Percentiles rank a stretch among this genome's conserved stretches.
Conservation (phyloP, 495 filamentous ascomycete species). For the Neurospora sp. region DNA sequence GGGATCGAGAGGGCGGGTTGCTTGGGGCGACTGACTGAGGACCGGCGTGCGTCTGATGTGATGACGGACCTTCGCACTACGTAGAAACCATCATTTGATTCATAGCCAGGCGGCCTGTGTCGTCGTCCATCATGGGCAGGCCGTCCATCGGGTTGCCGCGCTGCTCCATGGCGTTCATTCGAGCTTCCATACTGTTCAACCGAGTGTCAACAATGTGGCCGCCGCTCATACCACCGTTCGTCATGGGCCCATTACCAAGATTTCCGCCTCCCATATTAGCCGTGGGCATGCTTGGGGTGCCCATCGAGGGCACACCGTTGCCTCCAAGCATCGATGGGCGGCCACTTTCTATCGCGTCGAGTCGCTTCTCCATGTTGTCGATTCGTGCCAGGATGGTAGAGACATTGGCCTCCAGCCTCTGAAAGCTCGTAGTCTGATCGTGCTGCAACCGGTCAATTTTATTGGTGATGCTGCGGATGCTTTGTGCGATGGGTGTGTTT, state of each 20-base stretch:
- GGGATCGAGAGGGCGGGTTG: not conserved
- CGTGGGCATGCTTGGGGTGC: conserved; percentile 21
- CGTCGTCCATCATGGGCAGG: conserved; percentile 39
- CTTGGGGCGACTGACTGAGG: not conserved
- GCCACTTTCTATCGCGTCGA: conserved; percentile 28
- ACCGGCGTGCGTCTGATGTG: not conserved
- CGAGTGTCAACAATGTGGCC: conserved; percentile 25
- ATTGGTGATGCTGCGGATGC: conserved; percentile 33
- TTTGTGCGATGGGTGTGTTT: conserved; percentile 35
- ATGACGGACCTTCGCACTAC: not conserved
- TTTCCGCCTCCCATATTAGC: conserved; percentile 24
- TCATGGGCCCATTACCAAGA: conserved; percentile 15
- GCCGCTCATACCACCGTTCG: conserved; percentile 20
- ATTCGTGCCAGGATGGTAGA: conserved; percentile 19
- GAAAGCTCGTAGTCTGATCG: conserved; percentile 29
- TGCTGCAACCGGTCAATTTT: conserved; percentile 39
- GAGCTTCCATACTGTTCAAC: conserved; percentile 29
- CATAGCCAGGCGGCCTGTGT: conserved; percentile 21
- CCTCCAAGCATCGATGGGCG: conserved; percentile 13
- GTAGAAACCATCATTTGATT: conserved; percentile 4
- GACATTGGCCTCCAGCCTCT: conserved; percentile 7
- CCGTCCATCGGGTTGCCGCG: conserved; percentile 29
- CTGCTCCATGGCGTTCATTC: conserved; percentile 30
- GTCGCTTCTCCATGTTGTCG: conserved; percentile 30
- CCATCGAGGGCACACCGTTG: conserved; percentile 18